Base-by-base conservation (phyloP, 129 eudicot genomes). In the Chrysanthemum lavandulifolium region DNA sequence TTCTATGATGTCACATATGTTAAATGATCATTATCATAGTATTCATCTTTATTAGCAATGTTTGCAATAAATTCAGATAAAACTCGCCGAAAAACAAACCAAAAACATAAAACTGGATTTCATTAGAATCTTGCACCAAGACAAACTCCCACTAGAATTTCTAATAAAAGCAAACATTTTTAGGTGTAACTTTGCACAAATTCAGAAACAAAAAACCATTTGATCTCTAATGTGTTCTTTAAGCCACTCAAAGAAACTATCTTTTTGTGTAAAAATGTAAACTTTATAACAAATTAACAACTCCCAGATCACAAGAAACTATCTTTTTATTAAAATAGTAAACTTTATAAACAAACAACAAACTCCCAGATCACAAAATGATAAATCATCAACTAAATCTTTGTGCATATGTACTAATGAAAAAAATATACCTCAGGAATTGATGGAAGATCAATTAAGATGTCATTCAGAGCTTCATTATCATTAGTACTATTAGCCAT, bases 371-470 rank as follows among this genome's bases (percentile, higher is more conserved):
- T 78, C 77, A 31, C 29, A 51, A 5, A 14, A 61, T 48, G 60
- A 68, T 60, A 72, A 19, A 10, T 70, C 31, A 45, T 16, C 7
- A 66, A 66, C 71, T n/a, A 13, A 13, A 9, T 36, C 51, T 40
- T 5, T 60, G 10, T 69, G 13, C 15, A 19, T 13, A 23, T 60
- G 21, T 60, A 27, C 14, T 1, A 10, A 11, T 49, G 70, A 19
- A 58, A 63, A 18, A 78, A 78, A 55, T 76, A 57, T 78, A 81
- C 87, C 85, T 74, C 55, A 6, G 51, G 83, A 65, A 65, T 40
- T 47, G 76, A 69, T 66, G 76, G 78, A 76, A 74, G 50, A 62
- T 74, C 76, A 14, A 61, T 13, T 12, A 84, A 58, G 73, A 72
- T 68, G 67, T 40, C 50, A 54, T 31, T 67, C 13, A 48, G 57